A percentile compares a stretch with the other conserved stretches of the same genome.
Evolutionary conservation across 371 early-diverging fungal genomes (phyloP).

Genomic region (Mucor saturninus): DNA sequence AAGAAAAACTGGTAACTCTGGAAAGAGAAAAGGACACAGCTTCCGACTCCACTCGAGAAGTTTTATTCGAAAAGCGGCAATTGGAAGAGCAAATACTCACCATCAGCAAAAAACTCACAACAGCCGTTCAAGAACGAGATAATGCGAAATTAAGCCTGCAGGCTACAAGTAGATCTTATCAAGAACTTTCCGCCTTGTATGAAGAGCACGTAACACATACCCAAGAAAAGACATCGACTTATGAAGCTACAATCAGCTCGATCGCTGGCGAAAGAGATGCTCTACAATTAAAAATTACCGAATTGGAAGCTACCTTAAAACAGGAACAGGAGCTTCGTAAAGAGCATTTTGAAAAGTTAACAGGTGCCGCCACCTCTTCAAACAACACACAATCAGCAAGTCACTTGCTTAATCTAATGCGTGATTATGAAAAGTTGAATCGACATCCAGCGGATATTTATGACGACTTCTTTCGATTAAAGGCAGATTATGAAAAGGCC

Average conservation of each 20-base stretch:
- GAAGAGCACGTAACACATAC: background rate
- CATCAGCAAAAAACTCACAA: too few relatives aligned
- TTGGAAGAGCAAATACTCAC: too few relatives aligned
- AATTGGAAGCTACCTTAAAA: constrained; percentile 3
- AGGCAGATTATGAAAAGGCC: background rate
- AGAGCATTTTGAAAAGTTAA: constrained; percentile 5
- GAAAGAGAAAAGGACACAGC: constrained; percentile 1
- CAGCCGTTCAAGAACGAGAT: background rate
- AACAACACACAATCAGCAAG: background rate
- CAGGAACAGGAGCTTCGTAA: constrained; percentile 16
- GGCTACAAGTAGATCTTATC: constrained; percentile 4
- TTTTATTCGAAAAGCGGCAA: background rate
- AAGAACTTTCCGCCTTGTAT: constrained; percentile 1
- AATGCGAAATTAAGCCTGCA: constrained; percentile 6
- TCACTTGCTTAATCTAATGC: constrained; percentile 5
- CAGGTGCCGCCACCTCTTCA: background rate
- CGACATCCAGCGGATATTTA: constrained; percentile 22
- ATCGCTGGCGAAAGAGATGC: constrained; percentile 8
- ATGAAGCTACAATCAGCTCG: background rate
- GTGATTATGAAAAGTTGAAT: constrained; percentile 13
- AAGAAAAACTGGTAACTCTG: background rate
- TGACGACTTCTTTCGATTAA: constrained; percentile 16
- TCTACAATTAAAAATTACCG: background rate
- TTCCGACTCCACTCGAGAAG: background rate
- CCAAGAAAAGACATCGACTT: background rate